These are phyloP conservation scores for Pleurotus salmoneostramineus DNA, from an alignment of 768 basidiomycete species.

Conservation along the genomic window DNA sequence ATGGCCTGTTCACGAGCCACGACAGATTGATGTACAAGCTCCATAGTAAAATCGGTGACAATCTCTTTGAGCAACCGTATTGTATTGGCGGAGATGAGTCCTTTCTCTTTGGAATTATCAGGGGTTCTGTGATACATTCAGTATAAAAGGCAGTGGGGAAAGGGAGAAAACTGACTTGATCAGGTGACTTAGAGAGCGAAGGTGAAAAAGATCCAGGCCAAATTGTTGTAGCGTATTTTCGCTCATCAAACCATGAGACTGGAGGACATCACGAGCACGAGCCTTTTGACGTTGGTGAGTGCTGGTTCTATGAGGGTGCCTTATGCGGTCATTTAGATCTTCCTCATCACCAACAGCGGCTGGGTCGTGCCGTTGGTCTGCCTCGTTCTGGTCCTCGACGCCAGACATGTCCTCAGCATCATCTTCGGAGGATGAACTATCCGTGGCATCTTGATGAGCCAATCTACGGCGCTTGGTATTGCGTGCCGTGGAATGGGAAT, in stretches of 20 bases:
- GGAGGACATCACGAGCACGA: constrained; percentile 36
- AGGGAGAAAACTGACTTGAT: constrained; percentile 28
- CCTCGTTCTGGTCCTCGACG: not conserved
- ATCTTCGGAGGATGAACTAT: not conserved
- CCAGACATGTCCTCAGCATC: not conserved
- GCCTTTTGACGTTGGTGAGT: constrained; percentile 42
- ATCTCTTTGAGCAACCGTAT: constrained; percentile 42
- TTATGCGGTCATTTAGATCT: constrained; percentile 7
- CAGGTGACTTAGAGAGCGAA: constrained; percentile 31
- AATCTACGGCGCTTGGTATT: constrained; percentile 6
- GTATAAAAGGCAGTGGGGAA: not conserved
- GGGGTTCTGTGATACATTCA: not conserved
- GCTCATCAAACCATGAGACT: constrained; percentile 37
- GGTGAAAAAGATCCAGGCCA: constrained; percentile 47
- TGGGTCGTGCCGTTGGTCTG: not conserved
- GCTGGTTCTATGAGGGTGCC: constrained; percentile 26
- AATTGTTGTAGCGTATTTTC: constrained; percentile 33
- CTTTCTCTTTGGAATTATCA: constrained; percentile 13
- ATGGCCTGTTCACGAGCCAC: constrained; percentile 56
- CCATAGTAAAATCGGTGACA: constrained; percentile 47
- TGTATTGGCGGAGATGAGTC: constrained; percentile 44
- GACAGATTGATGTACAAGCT: constrained; percentile 47
- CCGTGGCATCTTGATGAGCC: not conserved
- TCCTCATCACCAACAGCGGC: not conserved
- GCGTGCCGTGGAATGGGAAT: constrained; percentile 14